These are phyloP conservation scores for Penicillium odoratum DNA, from an alignment of 495 filamentous ascomycete species.

Conservation along the genomic window DNA sequence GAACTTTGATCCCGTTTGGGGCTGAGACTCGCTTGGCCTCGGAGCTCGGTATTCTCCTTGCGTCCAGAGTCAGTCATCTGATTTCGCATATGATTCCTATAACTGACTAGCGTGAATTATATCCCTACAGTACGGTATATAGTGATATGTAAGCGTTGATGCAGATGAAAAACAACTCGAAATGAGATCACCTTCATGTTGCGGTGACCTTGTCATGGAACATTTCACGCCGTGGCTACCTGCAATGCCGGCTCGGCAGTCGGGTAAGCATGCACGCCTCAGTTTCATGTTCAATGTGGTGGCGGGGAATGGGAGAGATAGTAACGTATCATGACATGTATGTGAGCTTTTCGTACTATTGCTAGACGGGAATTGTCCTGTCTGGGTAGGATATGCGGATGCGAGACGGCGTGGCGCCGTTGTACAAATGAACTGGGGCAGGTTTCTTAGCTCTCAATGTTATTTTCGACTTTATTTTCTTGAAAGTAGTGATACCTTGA, in stretches of 20 bases:
- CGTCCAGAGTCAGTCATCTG: slow-evolving; percentile 6
- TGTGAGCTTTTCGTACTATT: background rate
- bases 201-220: background rate
- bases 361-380: background rate
- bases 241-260: slow-evolving; percentile 21
- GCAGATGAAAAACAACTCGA: too few species aligned
- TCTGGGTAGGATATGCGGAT: background rate
- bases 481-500: background rate
- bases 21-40: slow-evolving; percentile 5
- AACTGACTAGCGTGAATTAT: background rate
- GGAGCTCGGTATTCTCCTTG: slow-evolving; percentile 1
- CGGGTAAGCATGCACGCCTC: slow-evolving; percentile 25
- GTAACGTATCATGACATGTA: background rate
- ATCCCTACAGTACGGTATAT: background rate
- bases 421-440: background rate
- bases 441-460: background rate
- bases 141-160: background rate
- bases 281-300: slow-evolving; percentile 10
- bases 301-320: background rate
- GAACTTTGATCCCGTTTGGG: background rate
- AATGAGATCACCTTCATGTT: background rate
- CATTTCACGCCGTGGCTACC: background rate
- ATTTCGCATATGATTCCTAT: background rate
- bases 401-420: background rate
- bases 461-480: background rate